Evolutionary conservation across 306 rosid species (phyloP).

Genomic region (Luffa aegyptiaca): DNA sequence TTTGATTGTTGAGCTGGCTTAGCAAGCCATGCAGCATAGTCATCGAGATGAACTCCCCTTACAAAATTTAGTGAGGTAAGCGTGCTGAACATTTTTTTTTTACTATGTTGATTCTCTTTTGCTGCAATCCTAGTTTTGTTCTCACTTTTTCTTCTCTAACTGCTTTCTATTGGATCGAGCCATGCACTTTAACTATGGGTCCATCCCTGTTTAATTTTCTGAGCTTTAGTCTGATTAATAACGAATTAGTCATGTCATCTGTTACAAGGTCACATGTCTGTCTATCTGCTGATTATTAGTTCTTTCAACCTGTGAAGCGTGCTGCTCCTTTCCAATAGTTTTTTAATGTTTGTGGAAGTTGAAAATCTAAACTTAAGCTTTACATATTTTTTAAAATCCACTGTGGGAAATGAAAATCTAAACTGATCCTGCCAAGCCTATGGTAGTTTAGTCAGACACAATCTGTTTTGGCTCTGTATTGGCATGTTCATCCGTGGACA

Average conservation of each 20-base stretch:
- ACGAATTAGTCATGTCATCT: neutral
- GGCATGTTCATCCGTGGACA: neutral
- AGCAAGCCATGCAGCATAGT: slow-evolving; percentile 19
- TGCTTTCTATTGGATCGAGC: neutral
- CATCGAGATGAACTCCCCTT: slow-evolving; percentile 25
- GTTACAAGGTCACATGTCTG: neutral
- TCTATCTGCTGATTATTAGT: neutral
- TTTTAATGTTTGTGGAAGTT: neutral
- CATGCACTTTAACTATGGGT: neutral
- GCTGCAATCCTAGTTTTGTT: neutral
- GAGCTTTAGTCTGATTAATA: neutral
- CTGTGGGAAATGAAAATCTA: neutral
- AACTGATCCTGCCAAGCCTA: neutral
- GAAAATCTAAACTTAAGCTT: neutral
- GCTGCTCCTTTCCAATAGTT: neutral
- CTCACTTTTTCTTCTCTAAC: neutral
- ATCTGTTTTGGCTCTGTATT: neutral
- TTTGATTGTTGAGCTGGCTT: slow-evolving; percentile 20
- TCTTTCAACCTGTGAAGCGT: neutral
- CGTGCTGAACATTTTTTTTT: slow-evolving; percentile 4
- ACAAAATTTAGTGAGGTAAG: slow-evolving; percentile 43
- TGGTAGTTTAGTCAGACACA: neutral
- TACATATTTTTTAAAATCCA: neutral
- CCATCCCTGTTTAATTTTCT: neutral
- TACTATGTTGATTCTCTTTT: neutral